Evolutionary conservation across 2,329 filamentous ascomycete species (phyloP), one percentile per base, ranked within the genome.

Genomic region (Bertia moriformis): DNA sequence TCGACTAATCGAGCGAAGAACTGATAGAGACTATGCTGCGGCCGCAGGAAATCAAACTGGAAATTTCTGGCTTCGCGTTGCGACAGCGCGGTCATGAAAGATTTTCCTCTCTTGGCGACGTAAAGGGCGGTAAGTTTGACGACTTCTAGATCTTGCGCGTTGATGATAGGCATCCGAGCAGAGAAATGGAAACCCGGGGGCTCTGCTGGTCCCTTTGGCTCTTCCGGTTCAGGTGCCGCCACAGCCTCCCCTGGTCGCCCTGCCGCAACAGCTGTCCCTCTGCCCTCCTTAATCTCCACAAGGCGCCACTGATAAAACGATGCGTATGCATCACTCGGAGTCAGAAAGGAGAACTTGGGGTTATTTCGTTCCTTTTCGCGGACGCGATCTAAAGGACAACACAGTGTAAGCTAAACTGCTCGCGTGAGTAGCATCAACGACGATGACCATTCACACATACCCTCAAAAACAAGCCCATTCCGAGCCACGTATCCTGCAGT

Each of bases 121-220:
- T 4, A 18, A 17, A 38, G 10, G 3, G 14, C 18, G 7, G 29
- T 14, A 12, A 14, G 24, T 45, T 69, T 72, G 42, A 78, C 63
- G 18, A 79, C 67, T 39, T 78, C 76, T 44, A 81, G 57, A 61
- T 82, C 77, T 47, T 78, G 69, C n/a, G 77, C 73, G 51, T 68
- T 78, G 52, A 82, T 80, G 46, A 74, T 79, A 32, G 77, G 77
- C 72, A 82, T 80, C 47, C 77, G 70, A 41, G 77, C 77, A 38
- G 72, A 78, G 57, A 80, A 82, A 45, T 71, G 65, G 48, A 78
- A 81, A 38, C 73, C 67, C 39, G 73, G 65, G 3, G 77, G 76
- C 43, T 72, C 64, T 41, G 66, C 65, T 12, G 77, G 76, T 18
- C 74, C 76, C 50, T 73, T 67, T 38, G 71, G 65, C 47, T 69